Evolutionary conservation across 2,329 filamentous ascomycete genomes (phyloP).

Genomic region (Beauveria pseudobassiana): DNA sequence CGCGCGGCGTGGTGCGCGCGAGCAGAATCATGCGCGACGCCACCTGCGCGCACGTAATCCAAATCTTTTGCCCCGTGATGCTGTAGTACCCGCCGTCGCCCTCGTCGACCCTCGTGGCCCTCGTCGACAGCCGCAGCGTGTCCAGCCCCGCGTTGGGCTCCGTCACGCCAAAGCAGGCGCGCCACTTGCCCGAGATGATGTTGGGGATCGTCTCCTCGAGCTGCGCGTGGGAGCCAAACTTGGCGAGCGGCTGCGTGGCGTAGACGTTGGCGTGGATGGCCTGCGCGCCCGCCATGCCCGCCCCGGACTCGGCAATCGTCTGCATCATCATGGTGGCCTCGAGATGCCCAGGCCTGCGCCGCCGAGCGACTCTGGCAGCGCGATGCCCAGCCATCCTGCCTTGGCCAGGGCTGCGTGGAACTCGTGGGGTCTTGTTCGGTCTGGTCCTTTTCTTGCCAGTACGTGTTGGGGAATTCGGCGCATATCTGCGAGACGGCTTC

Average conservation of each 20-base stretch:
- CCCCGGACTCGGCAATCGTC: conserved; percentile 69
- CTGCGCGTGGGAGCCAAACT: conserved; percentile 62
- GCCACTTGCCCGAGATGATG: conserved; percentile 63
- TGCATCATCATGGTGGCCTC: conserved; percentile 87
- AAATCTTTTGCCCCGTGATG: conserved; percentile 76
- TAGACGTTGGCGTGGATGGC: conserved; percentile 62
- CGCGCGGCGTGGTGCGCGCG: conserved; percentile 63
- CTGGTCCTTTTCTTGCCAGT: conserved; percentile 70
- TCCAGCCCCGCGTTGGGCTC: conserved; percentile 76
- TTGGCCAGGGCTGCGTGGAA: conserved; percentile 68
- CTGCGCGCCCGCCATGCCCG: conserved; percentile 66
- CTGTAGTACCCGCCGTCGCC: conserved; percentile 46
- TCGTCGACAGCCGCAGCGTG: conserved; percentile 62
- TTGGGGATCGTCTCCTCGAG: conserved; percentile 56
- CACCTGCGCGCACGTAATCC: conserved; percentile 81
- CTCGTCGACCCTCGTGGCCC: conserved; percentile 44
- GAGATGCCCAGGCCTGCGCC: conserved; percentile 68
- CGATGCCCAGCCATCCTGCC: conserved; percentile 76
- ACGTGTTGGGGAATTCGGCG: conserved; percentile 62
- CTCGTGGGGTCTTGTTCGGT: conserved; percentile 60
- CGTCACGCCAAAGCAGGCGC: conserved; percentile 78
- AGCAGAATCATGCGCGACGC: conserved; percentile 78
- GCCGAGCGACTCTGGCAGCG: conserved; percentile 65
- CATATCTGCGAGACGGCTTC: conserved; percentile 64
- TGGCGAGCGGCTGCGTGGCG: conserved; percentile 66